Evolutionary conservation across 1,139 yeast species (phyloP).

Genomic region (Pichia inconspicua): DNA sequence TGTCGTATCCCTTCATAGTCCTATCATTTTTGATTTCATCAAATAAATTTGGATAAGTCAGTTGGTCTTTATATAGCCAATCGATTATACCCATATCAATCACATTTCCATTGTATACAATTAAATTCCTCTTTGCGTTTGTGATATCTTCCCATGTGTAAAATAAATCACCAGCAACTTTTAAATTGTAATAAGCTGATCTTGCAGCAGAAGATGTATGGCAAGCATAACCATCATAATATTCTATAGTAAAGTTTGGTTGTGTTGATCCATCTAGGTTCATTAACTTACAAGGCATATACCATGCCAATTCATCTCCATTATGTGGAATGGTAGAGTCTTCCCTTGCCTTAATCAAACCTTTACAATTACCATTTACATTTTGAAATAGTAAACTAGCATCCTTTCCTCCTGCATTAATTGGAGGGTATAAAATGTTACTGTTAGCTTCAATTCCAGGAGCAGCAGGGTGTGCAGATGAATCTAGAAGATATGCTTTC

Average conservation of each 20-base stretch:
- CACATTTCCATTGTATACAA: conserved; percentile 84
- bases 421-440: conserved; percentile 74
- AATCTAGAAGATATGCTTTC: conserved; percentile 62
- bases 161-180: conserved; percentile 66
- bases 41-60: conserved; percentile 67
- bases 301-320: conserved; percentile 77
- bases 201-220: conserved; percentile 73
- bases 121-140: conserved; percentile 64
- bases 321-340: conserved; percentile 64
- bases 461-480: conserved; percentile 72
- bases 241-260: conserved; percentile 53
- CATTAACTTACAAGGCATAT: conserved; percentile 82
- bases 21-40: conserved; percentile 51
- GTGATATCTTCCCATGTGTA: conserved; percentile 85
- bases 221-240: conserved; percentile 80
- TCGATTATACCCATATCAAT: conserved; percentile 68
- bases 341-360: conserved; percentile 65
- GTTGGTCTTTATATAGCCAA: conserved; percentile 64
- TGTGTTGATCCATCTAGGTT: conserved; percentile 61
- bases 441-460: conserved; percentile 64
- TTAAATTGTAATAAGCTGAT: conserved; percentile 51
- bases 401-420: conserved; percentile 84
- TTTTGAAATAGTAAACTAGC: conserved; percentile 88
- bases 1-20: conserved; percentile 65
- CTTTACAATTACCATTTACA: conserved; percentile 89